A percentile compares a stretch with the other conserved stretches of the same genome.
Evolutionary conservation across 1,139 yeast genomes (phyloP).

Genomic region (Pichia sp.): DNA sequence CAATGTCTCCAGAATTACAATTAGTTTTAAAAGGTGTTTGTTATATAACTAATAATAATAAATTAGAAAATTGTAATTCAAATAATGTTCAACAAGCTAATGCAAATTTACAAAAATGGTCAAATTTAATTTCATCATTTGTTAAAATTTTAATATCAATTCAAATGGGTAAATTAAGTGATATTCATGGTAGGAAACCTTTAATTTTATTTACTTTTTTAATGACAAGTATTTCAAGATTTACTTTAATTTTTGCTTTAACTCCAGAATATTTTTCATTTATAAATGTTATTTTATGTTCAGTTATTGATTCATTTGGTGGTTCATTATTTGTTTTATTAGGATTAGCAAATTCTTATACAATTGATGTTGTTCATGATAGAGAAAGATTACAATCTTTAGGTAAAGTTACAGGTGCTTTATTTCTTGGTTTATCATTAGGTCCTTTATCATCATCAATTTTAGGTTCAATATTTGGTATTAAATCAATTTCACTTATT

Average conservation of each 20-base stretch:
- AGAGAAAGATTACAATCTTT: slow-evolving; percentile 47
- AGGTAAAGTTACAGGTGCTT: slow-evolving; percentile 51
- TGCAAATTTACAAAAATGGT: slow-evolving; percentile 25
- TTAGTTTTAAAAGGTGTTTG: slow-evolving; percentile 24
- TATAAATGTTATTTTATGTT: slow-evolving; percentile 33
- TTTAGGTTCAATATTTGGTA: background rate
- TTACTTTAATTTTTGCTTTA: slow-evolving; percentile 31
- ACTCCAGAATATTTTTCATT: slow-evolving; percentile 31
- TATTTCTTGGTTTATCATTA: slow-evolving; percentile 54
- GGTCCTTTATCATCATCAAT: slow-evolving; percentile 61
- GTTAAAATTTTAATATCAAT: slow-evolving; percentile 36
- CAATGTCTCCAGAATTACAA: slow-evolving; percentile 23
- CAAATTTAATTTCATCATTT: slow-evolving; percentile 18
- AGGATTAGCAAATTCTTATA: slow-evolving; percentile 53
- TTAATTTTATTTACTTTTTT: slow-evolving; percentile 34
- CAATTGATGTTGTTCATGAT: slow-evolving; percentile 59
- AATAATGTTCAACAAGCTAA: slow-evolving; percentile 21
- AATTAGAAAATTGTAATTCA: slow-evolving; percentile 16
- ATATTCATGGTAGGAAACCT: slow-evolving; percentile 55
- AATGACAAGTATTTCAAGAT: slow-evolving; percentile 29
- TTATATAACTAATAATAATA: slow-evolving; percentile 6
- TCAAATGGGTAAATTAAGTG: slow-evolving; percentile 57
- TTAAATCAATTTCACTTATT: slow-evolving; percentile 4
- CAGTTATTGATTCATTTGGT: slow-evolving; percentile 41
- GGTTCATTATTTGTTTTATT: slow-evolving; percentile 50